Conservation (phyloP, 2,329 filamentous ascomycete genomes). For the Colletotrichum acutatum region DNA sequence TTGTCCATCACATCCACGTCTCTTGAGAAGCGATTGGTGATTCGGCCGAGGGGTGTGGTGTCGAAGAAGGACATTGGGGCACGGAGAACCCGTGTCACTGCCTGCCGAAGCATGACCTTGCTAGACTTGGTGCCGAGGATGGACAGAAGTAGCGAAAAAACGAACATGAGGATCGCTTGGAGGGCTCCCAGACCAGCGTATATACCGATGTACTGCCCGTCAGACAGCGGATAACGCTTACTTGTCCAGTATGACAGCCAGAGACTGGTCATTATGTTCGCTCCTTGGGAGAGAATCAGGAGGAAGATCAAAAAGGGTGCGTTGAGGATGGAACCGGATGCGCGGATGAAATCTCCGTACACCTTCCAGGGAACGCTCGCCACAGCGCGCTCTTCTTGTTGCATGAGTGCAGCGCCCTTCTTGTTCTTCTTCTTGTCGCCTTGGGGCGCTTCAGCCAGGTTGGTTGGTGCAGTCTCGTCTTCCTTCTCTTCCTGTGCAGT, state of each 20-base stretch:
- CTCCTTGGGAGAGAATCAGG: constrained; percentile 79
- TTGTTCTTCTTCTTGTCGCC: constrained; percentile 64
- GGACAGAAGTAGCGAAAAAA: constrained; percentile 82
- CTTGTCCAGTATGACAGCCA: constrained; percentile 97
- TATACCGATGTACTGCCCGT: constrained; percentile 77
- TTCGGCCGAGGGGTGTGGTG: constrained; percentile 92
- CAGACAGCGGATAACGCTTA: constrained; percentile 74
- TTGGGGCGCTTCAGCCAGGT: constrained; percentile 52
- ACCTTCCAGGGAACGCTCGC: constrained; percentile 83
- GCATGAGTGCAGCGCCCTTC: constrained; percentile 75
- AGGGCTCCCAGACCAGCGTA: constrained; percentile 77
- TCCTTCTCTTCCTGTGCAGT: constrained; percentile 78
- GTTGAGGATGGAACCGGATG: constrained; percentile 78
- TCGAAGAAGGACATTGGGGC: constrained; percentile 94
- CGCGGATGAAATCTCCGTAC: constrained; percentile 80
- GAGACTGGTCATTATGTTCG: constrained; percentile 87
- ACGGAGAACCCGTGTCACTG: constrained; percentile 80
- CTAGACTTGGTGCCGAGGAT: constrained; percentile 84
- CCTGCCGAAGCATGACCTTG: constrained; percentile 82
- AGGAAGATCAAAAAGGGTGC: constrained; percentile 72
- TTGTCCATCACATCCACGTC: constrained; percentile 99
- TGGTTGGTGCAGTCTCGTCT: constrained; percentile 57
- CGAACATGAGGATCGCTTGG: constrained; percentile 81
- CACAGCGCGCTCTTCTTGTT: constrained; percentile 75
- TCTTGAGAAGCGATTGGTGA: constrained; percentile 95